phyloP scores from a whole-genome alignment of 129 eudicot species.

The Tagetes patula region DNA sequence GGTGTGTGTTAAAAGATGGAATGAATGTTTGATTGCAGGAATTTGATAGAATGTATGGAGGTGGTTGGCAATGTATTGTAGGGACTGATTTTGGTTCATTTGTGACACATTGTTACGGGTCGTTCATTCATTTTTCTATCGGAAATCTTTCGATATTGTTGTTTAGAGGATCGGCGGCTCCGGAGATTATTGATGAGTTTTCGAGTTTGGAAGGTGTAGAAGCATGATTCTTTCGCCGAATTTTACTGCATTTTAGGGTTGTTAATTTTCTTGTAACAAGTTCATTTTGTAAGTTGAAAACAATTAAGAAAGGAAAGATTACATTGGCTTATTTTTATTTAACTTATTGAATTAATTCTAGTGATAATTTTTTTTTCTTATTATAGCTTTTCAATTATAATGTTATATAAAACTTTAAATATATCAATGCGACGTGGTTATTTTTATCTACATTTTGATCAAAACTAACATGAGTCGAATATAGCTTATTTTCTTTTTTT shows the following conservation, averaged over 20 bases:
- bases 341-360: too few relatives aligned
- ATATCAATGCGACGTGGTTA: too few relatives aligned
- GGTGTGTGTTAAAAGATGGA: background rate
- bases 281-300: constrained; percentile 12
- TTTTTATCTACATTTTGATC: too few relatives aligned
- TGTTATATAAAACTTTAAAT: too few relatives aligned
- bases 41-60: constrained; percentile 66
- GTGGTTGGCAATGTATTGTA: constrained; percentile 93
- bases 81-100: constrained; percentile 95
- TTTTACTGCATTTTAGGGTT: constrained; percentile 13
- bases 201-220: constrained; percentile 37
- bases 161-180: constrained; percentile 68
- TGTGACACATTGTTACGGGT: constrained; percentile 90
- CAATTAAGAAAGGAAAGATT: constrained; percentile 13
- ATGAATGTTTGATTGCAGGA: constrained; percentile 47
- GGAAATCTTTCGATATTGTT: constrained; percentile 82
- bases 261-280: constrained; percentile 26
- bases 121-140: constrained; percentile 71
- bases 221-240: constrained; percentile 22
- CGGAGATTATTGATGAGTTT: constrained; percentile 39
- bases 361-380: too few relatives aligned
- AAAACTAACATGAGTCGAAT: too few relatives aligned
- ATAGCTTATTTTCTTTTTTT: too few relatives aligned
- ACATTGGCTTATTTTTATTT: background rate
- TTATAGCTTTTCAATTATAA: too few relatives aligned